Evolutionary conservation across 2,329 filamentous ascomycete genomes (phyloP), one percentile per base, ranked within the genome.

Genomic region (Macrophomina phaseolina): DNA sequence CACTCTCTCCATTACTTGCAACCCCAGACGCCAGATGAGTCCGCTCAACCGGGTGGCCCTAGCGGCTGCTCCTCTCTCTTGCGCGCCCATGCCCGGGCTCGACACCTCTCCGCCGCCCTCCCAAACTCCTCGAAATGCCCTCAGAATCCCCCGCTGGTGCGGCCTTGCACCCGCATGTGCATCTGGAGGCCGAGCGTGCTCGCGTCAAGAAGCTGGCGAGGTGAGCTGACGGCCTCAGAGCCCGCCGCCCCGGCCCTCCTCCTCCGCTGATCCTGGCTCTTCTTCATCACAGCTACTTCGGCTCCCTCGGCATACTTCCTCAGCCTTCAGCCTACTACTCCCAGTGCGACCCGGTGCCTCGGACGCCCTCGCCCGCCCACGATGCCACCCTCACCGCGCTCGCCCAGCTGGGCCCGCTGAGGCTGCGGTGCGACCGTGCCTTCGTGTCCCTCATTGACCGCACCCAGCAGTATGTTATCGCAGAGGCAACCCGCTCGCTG

Each of bases 381-480:
- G 38, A 65, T 51, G 42, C 45, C 52, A 38, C 52, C 28, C 71
- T 80, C 16, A 75, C 73, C 7, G 74, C 76, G 8, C 75, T 76
- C 67, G 72, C 74, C 6, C 77, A 81, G 66, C 73, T 81, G 7
- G 75, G 74, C 3, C 74, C 78, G 58, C 73, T 77, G 66, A 73
- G 79, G 7, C 71, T 81, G 6, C 69, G 76, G 42, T 74, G 74
- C 3, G 72, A 75, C 28, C 73, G 79, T 11, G 73, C 73, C 38
- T 74, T 81, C 69, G 73, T 81, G 63, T 82, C 79, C 67, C 76
- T 85, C 8, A 81, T 85, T 65, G 83, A 84, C 69, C 77, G 79
- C 23, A 76, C 81, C 9, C 77, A 75, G 23, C 82, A 85, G 68
- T 85, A 82, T 66, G 80, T 85, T 36, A 72, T 86, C 12, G 82